Conservation (phyloP, 805 yeast species). For the Kazachstania africana region DNA sequence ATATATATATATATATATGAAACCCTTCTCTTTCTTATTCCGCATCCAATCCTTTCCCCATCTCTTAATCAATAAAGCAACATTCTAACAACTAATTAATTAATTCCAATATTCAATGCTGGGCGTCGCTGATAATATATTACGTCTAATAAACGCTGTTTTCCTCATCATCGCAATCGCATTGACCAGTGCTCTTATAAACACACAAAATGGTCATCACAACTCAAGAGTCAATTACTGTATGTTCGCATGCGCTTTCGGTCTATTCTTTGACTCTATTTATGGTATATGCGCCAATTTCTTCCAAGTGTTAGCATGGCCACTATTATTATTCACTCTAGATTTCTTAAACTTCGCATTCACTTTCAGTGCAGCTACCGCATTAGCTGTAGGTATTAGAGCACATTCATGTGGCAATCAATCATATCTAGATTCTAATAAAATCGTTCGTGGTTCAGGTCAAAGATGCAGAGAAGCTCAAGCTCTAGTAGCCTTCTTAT, state of each 20-base stretch:
- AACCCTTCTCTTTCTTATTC: too few relatives aligned
- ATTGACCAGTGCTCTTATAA: slow-evolving; percentile 78
- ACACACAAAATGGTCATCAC: slow-evolving; percentile 41
- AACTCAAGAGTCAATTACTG: slow-evolving; percentile 79
- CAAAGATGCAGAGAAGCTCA: slow-evolving; percentile 95
- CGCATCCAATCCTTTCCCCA: not conserved
- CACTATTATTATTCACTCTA: slow-evolving; percentile 56
- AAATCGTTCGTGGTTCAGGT: slow-evolving; percentile 58
- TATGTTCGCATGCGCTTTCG: slow-evolving; percentile 82
- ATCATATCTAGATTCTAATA: slow-evolving; percentile 51
- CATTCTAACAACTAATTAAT: too few relatives aligned
- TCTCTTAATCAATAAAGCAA: not conserved
- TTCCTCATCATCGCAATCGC: slow-evolving; percentile 75
- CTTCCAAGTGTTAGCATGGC: slow-evolving; percentile 69
- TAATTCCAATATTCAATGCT: slow-evolving; percentile 36
- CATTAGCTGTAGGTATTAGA: slow-evolving; percentile 83
- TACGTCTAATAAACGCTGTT: slow-evolving; percentile 65
- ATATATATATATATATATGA: too few relatives aligned
- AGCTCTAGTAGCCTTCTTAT: slow-evolving; percentile 70
- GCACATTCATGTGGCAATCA: slow-evolving; percentile 74
- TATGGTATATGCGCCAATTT: slow-evolving; percentile 74
- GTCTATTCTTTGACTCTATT: slow-evolving; percentile 64
- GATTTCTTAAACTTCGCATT: slow-evolving; percentile 87
- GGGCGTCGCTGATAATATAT: slow-evolving; percentile 61
- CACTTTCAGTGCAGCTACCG: slow-evolving; percentile 90